Evolutionary conservation across 1,284 basidiomycete species (phyloP).

Genomic region (Laetiporus sulphureus): DNA sequence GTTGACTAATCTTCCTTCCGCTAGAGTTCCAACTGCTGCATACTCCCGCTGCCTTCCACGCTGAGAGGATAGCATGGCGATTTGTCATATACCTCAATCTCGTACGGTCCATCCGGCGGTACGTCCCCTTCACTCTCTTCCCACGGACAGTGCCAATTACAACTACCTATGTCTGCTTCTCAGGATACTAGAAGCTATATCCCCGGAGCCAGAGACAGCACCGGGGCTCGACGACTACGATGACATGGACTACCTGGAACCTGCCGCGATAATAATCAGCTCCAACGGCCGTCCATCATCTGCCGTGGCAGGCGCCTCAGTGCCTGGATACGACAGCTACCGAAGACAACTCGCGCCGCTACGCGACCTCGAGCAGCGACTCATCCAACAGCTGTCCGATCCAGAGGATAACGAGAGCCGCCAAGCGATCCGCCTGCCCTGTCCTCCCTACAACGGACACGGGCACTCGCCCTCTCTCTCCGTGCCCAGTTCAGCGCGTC

Average conservation of each 20-base stretch:
- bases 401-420: conserved; percentile 45
- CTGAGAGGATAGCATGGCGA: conserved; percentile 76
- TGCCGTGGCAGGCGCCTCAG: conserved; percentile 36
- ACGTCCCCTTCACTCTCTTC: conserved; percentile 14
- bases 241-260: conserved; percentile 41
- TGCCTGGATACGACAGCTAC: conserved; percentile 57
- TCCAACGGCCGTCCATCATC: conserved; percentile 39
- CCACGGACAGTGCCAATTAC: neutral
- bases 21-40: conserved; percentile 78
- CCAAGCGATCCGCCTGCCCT: conserved; percentile 38
- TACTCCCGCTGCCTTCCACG: conserved; percentile 62
- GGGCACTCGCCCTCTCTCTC: conserved; percentile 6
- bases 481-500: conserved; percentile 1
- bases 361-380: conserved; percentile 55
- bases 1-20: conserved; percentile 5
- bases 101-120: conserved; percentile 72
- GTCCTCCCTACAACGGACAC: conserved; percentile 1
- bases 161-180: conserved; percentile 1
- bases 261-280: conserved; percentile 42
- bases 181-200: conserved; percentile 74
- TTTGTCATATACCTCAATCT: conserved; percentile 81
- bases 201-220: conserved; percentile 46
- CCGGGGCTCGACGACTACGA: conserved; percentile 39
- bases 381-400: conserved; percentile 59
- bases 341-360: conserved; percentile 56